These are phyloP conservation scores for Cutaneotrichosporon sp. DNA, from an alignment of 1,284 basidiomycete species.

Conservation along the genomic window DNA sequence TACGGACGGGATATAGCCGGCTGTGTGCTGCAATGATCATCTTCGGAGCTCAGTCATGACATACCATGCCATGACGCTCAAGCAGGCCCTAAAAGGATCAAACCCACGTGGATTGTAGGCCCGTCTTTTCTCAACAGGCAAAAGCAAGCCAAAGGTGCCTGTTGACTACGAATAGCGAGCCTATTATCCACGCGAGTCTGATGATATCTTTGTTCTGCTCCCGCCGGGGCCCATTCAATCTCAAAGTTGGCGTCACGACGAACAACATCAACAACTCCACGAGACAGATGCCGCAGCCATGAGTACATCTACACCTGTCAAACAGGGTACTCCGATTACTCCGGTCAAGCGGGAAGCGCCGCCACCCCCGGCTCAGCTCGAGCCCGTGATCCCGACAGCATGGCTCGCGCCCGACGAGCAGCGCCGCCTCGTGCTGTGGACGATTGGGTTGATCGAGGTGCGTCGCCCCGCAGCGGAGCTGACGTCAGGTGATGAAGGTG, in stretches of 20 bases:
- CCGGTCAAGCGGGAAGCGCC: slow-evolving; percentile 11
- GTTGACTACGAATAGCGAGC: background rate
- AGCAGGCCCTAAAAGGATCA: background rate
- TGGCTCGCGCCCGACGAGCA: slow-evolving; percentile 47
- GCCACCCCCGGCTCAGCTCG: slow-evolving; percentile 26
- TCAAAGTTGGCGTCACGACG: background rate
- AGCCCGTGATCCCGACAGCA: slow-evolving; percentile 45
- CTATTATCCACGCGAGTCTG: background rate
- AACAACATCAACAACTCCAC: slow-evolving; percentile 7
- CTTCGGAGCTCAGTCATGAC: background rate
- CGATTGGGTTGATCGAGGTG: slow-evolving; percentile 47
- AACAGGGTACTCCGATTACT: background rate
- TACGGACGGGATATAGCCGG: background rate
- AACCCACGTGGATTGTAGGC: background rate
- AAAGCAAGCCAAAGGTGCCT: background rate
- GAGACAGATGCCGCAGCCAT: slow-evolving; percentile 9
- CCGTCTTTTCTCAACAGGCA: background rate
- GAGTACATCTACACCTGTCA: slow-evolving; percentile 1
- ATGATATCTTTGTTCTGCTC: background rate
- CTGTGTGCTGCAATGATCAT: background rate
- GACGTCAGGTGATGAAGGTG: slow-evolving; percentile 42
- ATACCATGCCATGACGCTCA: no score
- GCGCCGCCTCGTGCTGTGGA: slow-evolving; percentile 38
- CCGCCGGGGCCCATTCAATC: slow-evolving; percentile 11
- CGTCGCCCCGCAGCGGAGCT: slow-evolving; percentile 8